These are phyloP conservation scores for Clarireedia sp. DNA, from an alignment of 2,329 filamentous ascomycete species.

Conservation along the genomic window DNA sequence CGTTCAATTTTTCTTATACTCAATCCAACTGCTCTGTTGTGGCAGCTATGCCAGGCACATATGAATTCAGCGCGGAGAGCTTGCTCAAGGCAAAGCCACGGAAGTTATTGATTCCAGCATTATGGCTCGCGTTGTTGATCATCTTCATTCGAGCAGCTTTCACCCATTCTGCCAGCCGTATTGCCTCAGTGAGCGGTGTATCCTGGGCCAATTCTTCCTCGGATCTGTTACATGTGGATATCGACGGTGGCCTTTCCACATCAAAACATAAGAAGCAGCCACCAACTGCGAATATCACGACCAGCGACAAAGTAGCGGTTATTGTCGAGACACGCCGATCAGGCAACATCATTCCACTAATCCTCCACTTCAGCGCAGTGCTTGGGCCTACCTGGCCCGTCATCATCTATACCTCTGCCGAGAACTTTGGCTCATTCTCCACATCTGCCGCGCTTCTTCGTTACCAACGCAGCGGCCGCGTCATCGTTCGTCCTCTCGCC, in stretches of 20 bases:
- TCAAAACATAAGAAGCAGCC: neutral
- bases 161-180: neutral
- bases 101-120: neutral
- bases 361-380: slow-evolving; percentile 33
- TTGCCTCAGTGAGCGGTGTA: neutral
- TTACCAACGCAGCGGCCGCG: slow-evolving; percentile 26
- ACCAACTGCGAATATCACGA: slow-evolving; percentile 18
- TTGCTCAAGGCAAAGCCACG: slow-evolving; percentile 6
- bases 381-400: slow-evolving; percentile 39
- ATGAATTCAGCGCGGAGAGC: slow-evolving; percentile 1
- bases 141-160: slow-evolving; percentile 1
- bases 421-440: slow-evolving; percentile 25
- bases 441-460: slow-evolving; percentile 33
- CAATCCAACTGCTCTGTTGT: neutral
- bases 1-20: neutral
- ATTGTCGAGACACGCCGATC: slow-evolving; percentile 33
- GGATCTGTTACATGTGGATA: neutral
- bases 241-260: neutral
- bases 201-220: neutral
- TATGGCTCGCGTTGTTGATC: slow-evolving; percentile 1
- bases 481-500: slow-evolving; percentile 34
- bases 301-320: slow-evolving; percentile 29
- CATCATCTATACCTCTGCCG: slow-evolving; percentile 33
- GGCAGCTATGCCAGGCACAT: slow-evolving; percentile 2
- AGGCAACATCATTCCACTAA: slow-evolving; percentile 30